A percentile compares a stretch with the other conserved stretches of the same genome.
phyloP scores from a whole-genome alignment of 1,284 basidiomycete species.

The Pseudozyma tsukubaensis region DNA sequence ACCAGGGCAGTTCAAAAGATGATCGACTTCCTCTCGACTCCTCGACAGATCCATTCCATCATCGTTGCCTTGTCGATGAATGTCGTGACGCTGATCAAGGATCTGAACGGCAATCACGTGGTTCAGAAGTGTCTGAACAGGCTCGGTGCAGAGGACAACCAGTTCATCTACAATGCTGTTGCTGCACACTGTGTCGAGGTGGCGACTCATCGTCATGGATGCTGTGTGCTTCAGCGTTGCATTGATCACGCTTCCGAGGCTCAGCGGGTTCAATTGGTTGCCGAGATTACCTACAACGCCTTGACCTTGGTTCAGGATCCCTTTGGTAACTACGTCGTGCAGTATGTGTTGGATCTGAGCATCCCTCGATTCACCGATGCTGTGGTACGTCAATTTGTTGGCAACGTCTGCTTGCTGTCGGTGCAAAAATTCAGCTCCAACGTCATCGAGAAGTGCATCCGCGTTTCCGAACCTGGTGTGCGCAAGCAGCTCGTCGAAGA shows the following conservation, averaged over 20 bases:
- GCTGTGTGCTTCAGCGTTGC: constrained; percentile 97
- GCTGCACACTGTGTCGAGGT: constrained; percentile 99
- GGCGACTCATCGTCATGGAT: constrained; percentile 98
- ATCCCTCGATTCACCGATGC: constrained; percentile 97
- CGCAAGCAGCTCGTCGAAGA: constrained; percentile 96
- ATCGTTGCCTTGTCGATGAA: constrained; percentile 96
- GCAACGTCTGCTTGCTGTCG: constrained; percentile 96
- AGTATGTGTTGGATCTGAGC: constrained; percentile 97
- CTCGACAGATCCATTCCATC: constrained; percentile 89
- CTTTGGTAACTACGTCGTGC: constrained; percentile 94
- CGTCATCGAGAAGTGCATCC: constrained; percentile 96
- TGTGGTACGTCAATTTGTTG: constrained; percentile 95
- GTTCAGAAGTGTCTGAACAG: constrained; percentile 99
- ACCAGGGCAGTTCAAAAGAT: constrained; percentile 99
- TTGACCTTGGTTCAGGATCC: constrained; percentile 98
- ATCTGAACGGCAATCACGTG: constrained; percentile 99
- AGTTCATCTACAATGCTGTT: constrained; percentile 99
- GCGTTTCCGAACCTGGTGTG: constrained; percentile 93
- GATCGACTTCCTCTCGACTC: constrained; percentile 87
- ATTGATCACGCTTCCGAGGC: constrained; percentile 97
- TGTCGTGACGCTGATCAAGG: constrained; percentile 99
- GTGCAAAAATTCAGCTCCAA: constrained; percentile 99
- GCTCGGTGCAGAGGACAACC: constrained; percentile 95
- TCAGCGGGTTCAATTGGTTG: constrained; percentile 95
- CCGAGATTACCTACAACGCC: constrained; percentile 98